phyloP scores from a whole-genome alignment of 495 filamentous ascomycete species.

The Penicillium cataractarum region DNA sequence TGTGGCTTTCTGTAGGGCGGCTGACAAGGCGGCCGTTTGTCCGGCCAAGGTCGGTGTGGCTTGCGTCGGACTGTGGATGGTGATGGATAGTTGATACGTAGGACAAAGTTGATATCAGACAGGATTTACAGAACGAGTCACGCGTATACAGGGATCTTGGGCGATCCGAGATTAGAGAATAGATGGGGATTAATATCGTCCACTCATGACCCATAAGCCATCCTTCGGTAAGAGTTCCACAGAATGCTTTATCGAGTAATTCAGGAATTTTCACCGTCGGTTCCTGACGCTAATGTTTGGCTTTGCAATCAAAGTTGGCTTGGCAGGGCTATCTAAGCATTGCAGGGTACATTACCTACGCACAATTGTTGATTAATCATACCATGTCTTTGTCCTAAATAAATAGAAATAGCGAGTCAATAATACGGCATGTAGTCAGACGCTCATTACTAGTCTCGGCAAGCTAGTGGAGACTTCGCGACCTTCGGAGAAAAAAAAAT shows the following conservation, averaged over 20 bases:
- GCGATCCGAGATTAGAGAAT: not conserved
- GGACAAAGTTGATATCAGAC: not conserved
- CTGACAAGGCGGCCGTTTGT: not conserved
- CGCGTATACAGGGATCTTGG: not conserved
- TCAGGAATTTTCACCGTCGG: slow-evolving; percentile 8
- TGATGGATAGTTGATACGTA: not conserved
- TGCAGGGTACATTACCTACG: not conserved
- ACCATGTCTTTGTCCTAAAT: not conserved
- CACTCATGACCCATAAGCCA: not conserved
- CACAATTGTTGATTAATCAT: not conserved
- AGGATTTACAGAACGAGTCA: not conserved
- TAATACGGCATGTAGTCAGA: not conserved
- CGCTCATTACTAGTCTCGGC: not conserved
- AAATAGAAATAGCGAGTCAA: too few relatives aligned
- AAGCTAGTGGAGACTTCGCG: not conserved
- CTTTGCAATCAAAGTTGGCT: slow-evolving; percentile 1
- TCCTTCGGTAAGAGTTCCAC: not conserved
- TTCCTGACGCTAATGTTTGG: slow-evolving; percentile 15
- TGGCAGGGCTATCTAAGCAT: not conserved
- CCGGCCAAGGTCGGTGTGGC: not conserved
- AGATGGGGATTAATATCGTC: not conserved
- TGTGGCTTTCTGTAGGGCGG: not conserved
- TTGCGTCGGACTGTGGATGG: not conserved
- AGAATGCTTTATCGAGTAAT: not conserved
- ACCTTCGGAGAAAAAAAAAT: not conserved